Conservation (phyloP, 257 asterid genomes). For the Prunella vulgaris region DNA sequence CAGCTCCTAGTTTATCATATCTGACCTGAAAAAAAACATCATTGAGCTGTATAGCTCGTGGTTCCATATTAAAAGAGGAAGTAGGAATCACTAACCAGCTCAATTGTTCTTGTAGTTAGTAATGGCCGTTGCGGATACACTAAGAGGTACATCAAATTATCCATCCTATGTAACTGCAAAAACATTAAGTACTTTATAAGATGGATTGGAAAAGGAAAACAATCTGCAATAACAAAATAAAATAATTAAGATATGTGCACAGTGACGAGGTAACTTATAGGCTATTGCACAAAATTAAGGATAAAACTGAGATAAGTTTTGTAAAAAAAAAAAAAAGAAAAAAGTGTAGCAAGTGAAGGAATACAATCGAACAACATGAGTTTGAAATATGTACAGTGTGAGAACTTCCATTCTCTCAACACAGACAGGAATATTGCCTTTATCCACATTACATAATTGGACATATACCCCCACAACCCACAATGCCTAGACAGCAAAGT, state of each 20-base stretch:
- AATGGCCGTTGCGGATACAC: slow-evolving; percentile 97
- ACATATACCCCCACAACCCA: neutral
- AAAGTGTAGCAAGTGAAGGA: too few species aligned
- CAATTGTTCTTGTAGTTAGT: slow-evolving; percentile 85
- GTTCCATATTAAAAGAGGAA: slow-evolving; percentile 3
- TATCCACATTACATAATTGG: neutral
- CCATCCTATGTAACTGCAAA: slow-evolving; percentile 76
- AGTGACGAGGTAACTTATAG: neutral
- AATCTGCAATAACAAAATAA: neutral
- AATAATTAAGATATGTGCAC: neutral
- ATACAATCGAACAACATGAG: too few species aligned
- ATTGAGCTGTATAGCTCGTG: neutral
- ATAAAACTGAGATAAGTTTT: neutral
- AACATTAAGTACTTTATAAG: slow-evolving; percentile 2
- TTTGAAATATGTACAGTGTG: neutral
- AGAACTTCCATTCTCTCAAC: neutral
- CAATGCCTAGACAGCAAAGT: neutral
- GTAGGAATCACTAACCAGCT: slow-evolving; percentile 62
- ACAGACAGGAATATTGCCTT: neutral
- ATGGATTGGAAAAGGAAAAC: neutral
- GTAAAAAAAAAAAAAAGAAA: too few species aligned
- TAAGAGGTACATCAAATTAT: slow-evolving; percentile 74
- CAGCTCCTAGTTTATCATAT: slow-evolving; percentile 97
- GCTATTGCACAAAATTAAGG: neutral
- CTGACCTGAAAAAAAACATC: slow-evolving; percentile 43